Base-by-base conservation (phyloP, 2,329 filamentous ascomycete genomes). In the Metarhizium anisopliae region DNA sequence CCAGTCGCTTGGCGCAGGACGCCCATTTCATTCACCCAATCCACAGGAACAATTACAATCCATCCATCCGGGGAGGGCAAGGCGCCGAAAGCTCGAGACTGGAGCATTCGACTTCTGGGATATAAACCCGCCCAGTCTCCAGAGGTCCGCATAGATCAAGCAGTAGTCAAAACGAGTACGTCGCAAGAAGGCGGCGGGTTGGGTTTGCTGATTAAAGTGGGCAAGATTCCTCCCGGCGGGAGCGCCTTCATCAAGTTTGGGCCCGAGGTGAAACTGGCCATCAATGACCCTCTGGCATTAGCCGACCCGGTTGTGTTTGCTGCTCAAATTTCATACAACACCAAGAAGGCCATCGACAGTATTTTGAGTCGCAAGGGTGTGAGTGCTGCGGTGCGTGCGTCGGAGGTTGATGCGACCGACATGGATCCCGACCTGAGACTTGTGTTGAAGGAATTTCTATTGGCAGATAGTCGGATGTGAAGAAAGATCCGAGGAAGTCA, bases 391-490 rank as follows among this genome's bases (percentile, higher is more conserved):
- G 55, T 58, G 8, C 56, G 59, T 7, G 60, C 56, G 2, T 57
- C 56, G 4, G 57, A 60, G 56, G 49, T 59, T 3, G 59, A 61
- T 35, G 58, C 62, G 16, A 50, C 61, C 32, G 60, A 62, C 11
- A 63, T 63, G 59, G 60, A 62, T 20, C 18, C 55, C 4, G 62
- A 62, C 30, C 32, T 63, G 45, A 54, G 59, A 7, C 57, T 59
- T 29, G 52, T 62, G 30, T 35, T 63, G 49, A 56, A 55, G 14
- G 61, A 63, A 25, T 54, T 61, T 13, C 47, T 63, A 50, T 47
- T 63, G 43, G 61, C 60, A 0, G 58, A 63, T 10, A n/a, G 43
- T 29, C 20, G 52, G 42, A 7, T 30, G 18, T 47, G n/a, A 53
- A 7, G 43, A 11, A 25, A 25, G 25, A 25, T 25, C 25, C 25